These are phyloP conservation scores for Diaporthe sp. DNA, from an alignment of 2,329 filamentous ascomycete genomes.

Conservation along the genomic window DNA sequence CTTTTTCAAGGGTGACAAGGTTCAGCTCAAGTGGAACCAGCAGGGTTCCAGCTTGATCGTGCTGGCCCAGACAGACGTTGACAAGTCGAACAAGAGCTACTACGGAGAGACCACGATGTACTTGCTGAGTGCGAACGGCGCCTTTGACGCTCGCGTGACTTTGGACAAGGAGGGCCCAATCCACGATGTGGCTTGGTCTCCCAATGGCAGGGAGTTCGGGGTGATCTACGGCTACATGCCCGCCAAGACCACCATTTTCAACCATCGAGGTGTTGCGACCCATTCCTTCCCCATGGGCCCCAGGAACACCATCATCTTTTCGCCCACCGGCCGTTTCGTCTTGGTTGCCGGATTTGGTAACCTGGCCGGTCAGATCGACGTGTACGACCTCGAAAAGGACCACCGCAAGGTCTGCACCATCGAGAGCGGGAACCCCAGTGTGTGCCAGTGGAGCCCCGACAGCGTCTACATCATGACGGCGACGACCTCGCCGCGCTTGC, in stretches of 20 bases:
- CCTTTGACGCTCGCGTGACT: slow-evolving; percentile 91
- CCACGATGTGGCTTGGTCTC: slow-evolving; percentile 70
- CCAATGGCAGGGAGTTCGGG: slow-evolving; percentile 97
- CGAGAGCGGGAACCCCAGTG: slow-evolving; percentile 93
- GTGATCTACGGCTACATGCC: slow-evolving; percentile 99
- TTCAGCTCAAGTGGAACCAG: slow-evolving; percentile 98
- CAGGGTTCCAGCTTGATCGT: slow-evolving; percentile 92
- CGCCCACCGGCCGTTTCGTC: slow-evolving; percentile 91
- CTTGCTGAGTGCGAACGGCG: slow-evolving; percentile 89
- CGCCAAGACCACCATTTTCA: slow-evolving; percentile 99
- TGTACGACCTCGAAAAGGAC: slow-evolving; percentile 96
- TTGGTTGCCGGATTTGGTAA: slow-evolving; percentile 98
- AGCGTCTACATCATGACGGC: slow-evolving; percentile 96
- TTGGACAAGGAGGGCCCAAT: slow-evolving; percentile 55
- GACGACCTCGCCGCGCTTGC: slow-evolving; percentile 94
- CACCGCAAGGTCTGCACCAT: slow-evolving; percentile 94
- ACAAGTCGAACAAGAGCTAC: slow-evolving; percentile 99
- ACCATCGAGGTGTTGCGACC: slow-evolving; percentile 83
- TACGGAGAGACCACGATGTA: slow-evolving; percentile 99
- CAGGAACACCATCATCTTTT: slow-evolving; percentile 95
- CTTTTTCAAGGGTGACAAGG: slow-evolving; percentile 99
- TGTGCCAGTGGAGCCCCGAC: slow-evolving; percentile 98
- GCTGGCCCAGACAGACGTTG: slow-evolving; percentile 96
- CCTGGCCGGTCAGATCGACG: slow-evolving; percentile 95
- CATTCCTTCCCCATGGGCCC: slow-evolving; percentile 90